A percentile compares a stretch with the other conserved stretches of the same genome.
phyloP scores from a whole-genome alignment of 768 basidiomycete genomes.

The Tylopilus rubrobrunneus region DNA sequence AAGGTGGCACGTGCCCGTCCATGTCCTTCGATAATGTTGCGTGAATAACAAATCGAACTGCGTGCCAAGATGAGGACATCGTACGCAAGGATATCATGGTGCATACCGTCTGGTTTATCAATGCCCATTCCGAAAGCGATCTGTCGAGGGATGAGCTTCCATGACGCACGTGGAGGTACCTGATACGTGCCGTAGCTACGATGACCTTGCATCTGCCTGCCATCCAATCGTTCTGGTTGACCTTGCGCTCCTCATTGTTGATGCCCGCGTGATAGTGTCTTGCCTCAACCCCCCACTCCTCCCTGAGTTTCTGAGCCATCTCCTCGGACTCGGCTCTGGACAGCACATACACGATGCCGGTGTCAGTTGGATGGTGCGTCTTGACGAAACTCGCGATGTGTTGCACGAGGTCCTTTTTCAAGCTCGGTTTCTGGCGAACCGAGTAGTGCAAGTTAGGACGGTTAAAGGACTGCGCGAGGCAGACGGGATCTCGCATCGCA shows the following conservation, averaged over 20 bases:
- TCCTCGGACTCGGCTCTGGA: conserved; percentile 75
- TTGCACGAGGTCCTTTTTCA: conserved; percentile 41
- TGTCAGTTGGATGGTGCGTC: conserved; percentile 48
- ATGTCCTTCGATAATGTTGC: conserved; percentile 76
- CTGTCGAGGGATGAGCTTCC: conserved; percentile 35
- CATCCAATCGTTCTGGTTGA: conserved; percentile 72
- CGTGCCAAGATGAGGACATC: conserved; percentile 4
- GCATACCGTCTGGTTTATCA: conserved; percentile 74
- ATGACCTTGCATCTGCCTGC: conserved; percentile 69
- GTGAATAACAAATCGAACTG: conserved; percentile 93
- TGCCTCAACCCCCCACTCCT: conserved; percentile 55
- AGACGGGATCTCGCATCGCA: conserved; percentile 51
- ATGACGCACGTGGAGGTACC: background rate
- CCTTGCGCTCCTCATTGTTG: conserved; percentile 54
- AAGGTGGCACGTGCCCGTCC: conserved; percentile 57
- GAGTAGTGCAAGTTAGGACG: conserved; percentile 86
- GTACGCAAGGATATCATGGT: background rate
- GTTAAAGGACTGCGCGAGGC: conserved; percentile 83
- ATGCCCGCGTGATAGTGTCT: conserved; percentile 87
- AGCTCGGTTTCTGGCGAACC: conserved; percentile 46
- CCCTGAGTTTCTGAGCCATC: conserved; percentile 63
- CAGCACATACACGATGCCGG: conserved; percentile 85
- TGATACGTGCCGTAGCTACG: conserved; percentile 76
- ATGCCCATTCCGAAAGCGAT: conserved; percentile 98
- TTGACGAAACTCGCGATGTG: conserved; percentile 72